Evolutionary conservation across 208 protist species (phyloP), one percentile per base, ranked within the genome.

Genomic region (Angomonas ambiguus): DNA sequence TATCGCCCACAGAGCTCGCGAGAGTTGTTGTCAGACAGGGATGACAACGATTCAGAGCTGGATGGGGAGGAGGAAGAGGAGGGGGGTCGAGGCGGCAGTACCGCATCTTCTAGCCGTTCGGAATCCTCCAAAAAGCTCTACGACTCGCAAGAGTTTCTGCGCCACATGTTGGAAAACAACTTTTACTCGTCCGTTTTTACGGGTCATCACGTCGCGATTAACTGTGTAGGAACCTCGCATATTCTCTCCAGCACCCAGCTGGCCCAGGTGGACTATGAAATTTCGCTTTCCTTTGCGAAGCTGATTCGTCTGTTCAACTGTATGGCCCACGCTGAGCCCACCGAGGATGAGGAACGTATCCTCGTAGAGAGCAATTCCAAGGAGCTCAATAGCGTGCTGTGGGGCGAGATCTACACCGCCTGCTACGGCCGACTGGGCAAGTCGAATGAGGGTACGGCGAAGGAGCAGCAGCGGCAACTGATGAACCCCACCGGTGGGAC

Each of bases 291-390:
- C 16, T 83, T 92, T 34, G 71, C 80, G 20, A 87, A 88, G 53
- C 67, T 86, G n/a, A 71, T 88, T 4, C 77, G 85, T 6, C 62
- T 88, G 8, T 88, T 88, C 49, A 88, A 87, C 66, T 83, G 77
- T 63, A 88, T 85, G 78, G 69, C 69, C 18, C 80, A 87, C 41
- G 78, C 84, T 1, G 78, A 85, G 34, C 62, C 75, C 2, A 77
- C 57, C 2, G 78, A 80, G 20, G 72, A 83, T 31, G 84, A 91
- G 56, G 81, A 79, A 35, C 71, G 72, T 33, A 53, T 83, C 6
- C 74, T 91, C 4, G 77, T 82, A 28, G 84, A 82, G 55, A 65
- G 59, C 24, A 77, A 71, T n/a, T 78, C 78, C 16, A 51, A 61
- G 18, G 65, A 76, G 59, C 64, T 82, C 20, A 72, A 82, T 60